These are phyloP conservation scores for Blastobotrys proliferans DNA, from an alignment of 1,139 yeast species.

Conservation along the genomic window DNA sequence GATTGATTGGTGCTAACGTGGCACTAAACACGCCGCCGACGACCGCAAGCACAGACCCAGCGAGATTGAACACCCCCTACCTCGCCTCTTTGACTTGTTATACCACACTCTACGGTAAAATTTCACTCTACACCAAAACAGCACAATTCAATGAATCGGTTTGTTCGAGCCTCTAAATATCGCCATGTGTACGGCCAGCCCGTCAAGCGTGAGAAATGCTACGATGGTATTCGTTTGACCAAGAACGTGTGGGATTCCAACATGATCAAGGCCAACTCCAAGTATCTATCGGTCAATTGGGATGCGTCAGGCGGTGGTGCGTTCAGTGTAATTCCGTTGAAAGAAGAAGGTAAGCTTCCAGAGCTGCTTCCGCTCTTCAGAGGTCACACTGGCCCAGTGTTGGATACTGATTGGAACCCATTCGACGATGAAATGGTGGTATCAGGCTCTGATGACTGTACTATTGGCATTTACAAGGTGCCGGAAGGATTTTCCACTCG, in stretches of 20 bases:
- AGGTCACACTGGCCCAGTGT: constrained; percentile 92
- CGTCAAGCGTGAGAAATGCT: constrained; percentile 79
- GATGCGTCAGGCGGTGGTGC: constrained; percentile 97
- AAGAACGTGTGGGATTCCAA: constrained; percentile 97
- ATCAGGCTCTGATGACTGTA: constrained; percentile 90
- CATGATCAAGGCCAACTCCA: constrained; percentile 77
- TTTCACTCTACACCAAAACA: too few relatives aligned
- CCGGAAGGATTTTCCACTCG: constrained; percentile 76
- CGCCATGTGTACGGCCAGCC: constrained; percentile 96
- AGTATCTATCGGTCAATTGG: constrained; percentile 85
- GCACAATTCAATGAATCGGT: constrained; percentile 61
- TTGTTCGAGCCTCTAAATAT: constrained; percentile 93
- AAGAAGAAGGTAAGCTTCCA: constrained; percentile 90
- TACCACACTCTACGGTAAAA: too few relatives aligned
- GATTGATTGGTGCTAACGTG: too few relatives aligned
- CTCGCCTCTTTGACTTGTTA: too few relatives aligned
- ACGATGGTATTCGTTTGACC: constrained; percentile 64
- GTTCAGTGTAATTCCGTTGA: constrained; percentile 83
- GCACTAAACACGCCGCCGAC: too few relatives aligned
- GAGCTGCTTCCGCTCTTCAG: constrained; percentile 89
- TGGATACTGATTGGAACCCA: constrained; percentile 93
- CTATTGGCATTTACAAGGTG: constrained; percentile 79
- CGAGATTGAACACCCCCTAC: too few relatives aligned
- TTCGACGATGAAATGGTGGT: constrained; percentile 73
- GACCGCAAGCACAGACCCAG: too few relatives aligned